Evolutionary conservation across 2,329 filamentous ascomycete genomes (phyloP), one percentile per base, ranked within the genome.

Genomic region (Talaromyces sp.): DNA sequence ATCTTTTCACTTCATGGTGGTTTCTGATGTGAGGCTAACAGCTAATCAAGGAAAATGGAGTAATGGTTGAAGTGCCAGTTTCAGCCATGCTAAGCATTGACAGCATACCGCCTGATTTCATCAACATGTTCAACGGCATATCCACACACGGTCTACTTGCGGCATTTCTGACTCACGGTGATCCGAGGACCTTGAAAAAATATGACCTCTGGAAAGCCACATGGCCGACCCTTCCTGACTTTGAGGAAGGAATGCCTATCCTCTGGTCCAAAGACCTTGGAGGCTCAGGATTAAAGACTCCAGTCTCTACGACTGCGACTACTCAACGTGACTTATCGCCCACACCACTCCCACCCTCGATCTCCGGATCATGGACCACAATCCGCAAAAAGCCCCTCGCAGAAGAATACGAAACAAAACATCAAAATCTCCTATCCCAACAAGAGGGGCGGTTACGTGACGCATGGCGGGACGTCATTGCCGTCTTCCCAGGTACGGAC

Each of bases 141-240:
- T 85, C 87, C 0, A 84, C 90, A 25, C 92, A 96, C 71, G 89
- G 88, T 31, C 84, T 92, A 45, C 82, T 95, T 7, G 89, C 92
- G n/a, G 84, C 88, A 1, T 86, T 88, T 66, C 80, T 93, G 8
- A 84, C 86, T 5, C 80, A 89, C 34, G 73, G 75, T 10, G 72
- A 77, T 25, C 68, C 73, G n/a, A 82, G 88, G 65, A 75, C 76
- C 1, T 74, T 80, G 6, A 70, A 78, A 19, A 81, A 81, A 27
- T 84, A 85, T 68, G 76, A 78, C 0, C 75, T 80, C 19, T 94
- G 91, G 90, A 82, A 84, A 71, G 84, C 84, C 63, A 85, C 91
- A 15, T 88, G 92, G 79, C 92, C 92, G 0, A 84, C 83, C 0
- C 76, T 77, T 1, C 75, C 80, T 6, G 89, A 91, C 69, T 85